These are phyloP conservation scores for Trametes cinnabarina DNA, from an alignment of 768 basidiomycete genomes.

Conservation along the genomic window DNA sequence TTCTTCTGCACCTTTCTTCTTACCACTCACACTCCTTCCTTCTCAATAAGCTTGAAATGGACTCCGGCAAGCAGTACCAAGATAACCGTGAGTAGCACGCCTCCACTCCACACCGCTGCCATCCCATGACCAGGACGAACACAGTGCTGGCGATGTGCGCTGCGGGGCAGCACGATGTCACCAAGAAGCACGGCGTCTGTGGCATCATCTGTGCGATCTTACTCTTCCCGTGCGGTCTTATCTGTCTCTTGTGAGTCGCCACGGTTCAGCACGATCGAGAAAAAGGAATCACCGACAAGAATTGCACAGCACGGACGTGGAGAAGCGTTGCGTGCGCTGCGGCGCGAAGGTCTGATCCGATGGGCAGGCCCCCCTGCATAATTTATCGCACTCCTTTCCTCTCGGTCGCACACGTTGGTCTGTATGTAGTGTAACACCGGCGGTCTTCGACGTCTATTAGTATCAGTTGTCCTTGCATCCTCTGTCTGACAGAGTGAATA, in stretches of 20 bases:
- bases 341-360: conserved; percentile 18
- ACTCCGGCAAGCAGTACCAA: conserved; percentile 4
- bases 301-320: conserved; percentile 14
- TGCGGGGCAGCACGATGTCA: conserved; percentile 30
- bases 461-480: too few relatives aligned
- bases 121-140: background rate
- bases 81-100: conserved; percentile 3
- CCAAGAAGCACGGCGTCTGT: conserved; percentile 30
- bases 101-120: background rate
- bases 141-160: conserved; percentile 30
- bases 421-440: background rate
- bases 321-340: conserved; percentile 30
- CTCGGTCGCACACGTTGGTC: background rate
- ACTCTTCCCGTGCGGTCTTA: conserved; percentile 29
- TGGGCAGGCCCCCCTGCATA: background rate
- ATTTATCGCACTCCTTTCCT: background rate
- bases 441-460: too few relatives aligned
- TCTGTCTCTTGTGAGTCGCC: conserved; percentile 19
- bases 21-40: too few relatives aligned
- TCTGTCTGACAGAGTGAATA: too few relatives aligned
- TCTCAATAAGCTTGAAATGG: too few relatives aligned
- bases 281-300: background rate
- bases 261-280: background rate
- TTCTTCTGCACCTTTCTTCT: background rate
- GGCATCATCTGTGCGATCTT: conserved; percentile 34